phyloP scores from a whole-genome alignment of 768 basidiomycete species.

The Suillus cothurnatus region DNA sequence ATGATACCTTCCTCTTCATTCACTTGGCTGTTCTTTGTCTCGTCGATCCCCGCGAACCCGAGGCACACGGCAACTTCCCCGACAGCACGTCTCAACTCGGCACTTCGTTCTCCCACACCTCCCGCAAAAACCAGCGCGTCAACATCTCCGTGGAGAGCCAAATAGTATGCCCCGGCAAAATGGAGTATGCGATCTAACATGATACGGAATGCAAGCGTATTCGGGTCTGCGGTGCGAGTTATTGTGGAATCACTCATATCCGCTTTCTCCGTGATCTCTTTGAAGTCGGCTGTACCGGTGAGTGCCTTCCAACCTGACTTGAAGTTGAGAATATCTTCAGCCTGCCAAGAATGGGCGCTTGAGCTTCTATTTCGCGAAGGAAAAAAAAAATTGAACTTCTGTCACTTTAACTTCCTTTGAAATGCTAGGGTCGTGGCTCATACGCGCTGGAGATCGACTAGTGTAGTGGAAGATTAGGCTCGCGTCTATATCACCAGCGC shows the following conservation, averaged over 20 bases:
- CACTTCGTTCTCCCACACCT: slow-evolving; percentile 82
- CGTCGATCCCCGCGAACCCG: slow-evolving; percentile 58
- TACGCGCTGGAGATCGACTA: slow-evolving; percentile 51
- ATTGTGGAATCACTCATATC: slow-evolving; percentile 24
- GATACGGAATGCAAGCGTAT: slow-evolving; percentile 73
- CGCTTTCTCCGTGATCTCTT: slow-evolving; percentile 55
- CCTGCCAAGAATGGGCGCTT: slow-evolving; percentile 36
- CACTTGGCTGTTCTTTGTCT: slow-evolving; percentile 45
- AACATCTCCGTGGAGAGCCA: slow-evolving; percentile 66
- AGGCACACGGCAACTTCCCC: slow-evolving; percentile 56
- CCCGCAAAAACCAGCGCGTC: slow-evolving; percentile 87
- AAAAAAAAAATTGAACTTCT: slow-evolving; percentile 30
- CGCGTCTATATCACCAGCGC: slow-evolving; percentile 82
- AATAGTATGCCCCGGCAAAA: slow-evolving; percentile 72
- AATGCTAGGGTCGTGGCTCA: slow-evolving; percentile 54
- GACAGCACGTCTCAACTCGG: slow-evolving; percentile 60
- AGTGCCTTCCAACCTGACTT: slow-evolving; percentile 79
- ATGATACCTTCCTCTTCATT: slow-evolving; percentile 42
- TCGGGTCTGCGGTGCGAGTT: slow-evolving; percentile 32
- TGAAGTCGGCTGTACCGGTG: slow-evolving; percentile 83
- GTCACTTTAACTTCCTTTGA: slow-evolving; percentile 57
- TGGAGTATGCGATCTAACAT: slow-evolving; percentile 76
- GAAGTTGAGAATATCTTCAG: slow-evolving; percentile 74
- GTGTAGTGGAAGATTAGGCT: slow-evolving; percentile 83
- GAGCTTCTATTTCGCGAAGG: slow-evolving; percentile 1